Evolutionary conservation across 495 filamentous ascomycete genomes (phyloP).

Genomic region (Daldinia caldariorum): DNA sequence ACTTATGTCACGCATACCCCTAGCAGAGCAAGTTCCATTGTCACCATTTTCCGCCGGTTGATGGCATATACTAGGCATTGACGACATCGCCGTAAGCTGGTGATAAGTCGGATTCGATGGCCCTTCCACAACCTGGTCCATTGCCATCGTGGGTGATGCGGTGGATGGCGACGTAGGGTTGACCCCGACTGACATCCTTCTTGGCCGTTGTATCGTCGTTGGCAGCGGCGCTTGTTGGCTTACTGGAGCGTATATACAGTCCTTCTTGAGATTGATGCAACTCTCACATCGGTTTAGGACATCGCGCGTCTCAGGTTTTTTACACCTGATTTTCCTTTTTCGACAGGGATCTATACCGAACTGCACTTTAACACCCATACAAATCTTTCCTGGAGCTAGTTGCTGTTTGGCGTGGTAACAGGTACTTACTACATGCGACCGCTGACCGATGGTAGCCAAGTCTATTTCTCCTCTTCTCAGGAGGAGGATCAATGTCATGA

Average conservation of each 20-base stretch:
- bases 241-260: conserved; percentile 93
- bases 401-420: conserved; percentile 28
- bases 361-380: conserved; percentile 30
- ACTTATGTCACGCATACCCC: conserved; percentile 50
- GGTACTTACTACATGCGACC: conserved; percentile 91
- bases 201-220: conserved; percentile 51
- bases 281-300: conserved; percentile 87
- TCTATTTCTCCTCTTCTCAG: conserved; percentile 94
- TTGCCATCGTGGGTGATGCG: conserved; percentile 60
- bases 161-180: conserved; percentile 59
- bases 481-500: conserved; percentile 56
- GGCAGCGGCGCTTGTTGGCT: conserved; percentile 76
- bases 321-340: conserved; percentile 92
- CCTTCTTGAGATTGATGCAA: conserved; percentile 95
- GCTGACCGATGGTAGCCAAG: conserved; percentile 97
- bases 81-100: conserved; percentile 56
- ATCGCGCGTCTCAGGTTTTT: conserved; percentile 73
- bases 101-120: conserved; percentile 56
- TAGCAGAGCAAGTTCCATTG: conserved; percentile 51
- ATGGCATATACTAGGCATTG: conserved; percentile 59
- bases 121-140: conserved; percentile 55
- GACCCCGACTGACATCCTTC: conserved; percentile 52
- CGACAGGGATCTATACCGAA: conserved; percentile 81
- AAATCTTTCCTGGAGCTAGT: conserved; percentile 21
- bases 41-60: conserved; percentile 55